phyloP scores from a whole-genome alignment of 2,329 filamentous ascomycete genomes.

The Lasiodiplodia gonubiensis region DNA sequence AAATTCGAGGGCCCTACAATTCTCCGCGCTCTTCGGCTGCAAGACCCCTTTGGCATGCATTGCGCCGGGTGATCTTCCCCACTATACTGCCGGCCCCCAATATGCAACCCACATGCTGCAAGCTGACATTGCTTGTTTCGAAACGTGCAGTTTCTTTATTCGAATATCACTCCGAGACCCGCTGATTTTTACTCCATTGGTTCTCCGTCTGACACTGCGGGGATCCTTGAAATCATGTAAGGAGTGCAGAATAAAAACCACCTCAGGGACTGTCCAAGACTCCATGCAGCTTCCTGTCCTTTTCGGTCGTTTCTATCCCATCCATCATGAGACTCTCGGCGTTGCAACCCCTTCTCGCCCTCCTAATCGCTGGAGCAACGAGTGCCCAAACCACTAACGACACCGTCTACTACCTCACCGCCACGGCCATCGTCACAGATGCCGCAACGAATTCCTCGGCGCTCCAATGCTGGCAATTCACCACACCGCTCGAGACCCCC shows the following conservation, averaged over 20 bases:
- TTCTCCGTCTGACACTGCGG: not conserved
- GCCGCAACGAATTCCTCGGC: constrained; percentile 37
- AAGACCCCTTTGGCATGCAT: too few species aligned
- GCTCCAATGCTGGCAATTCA: constrained; percentile 45
- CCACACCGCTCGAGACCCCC: constrained; percentile 36
- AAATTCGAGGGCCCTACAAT: too few species aligned
- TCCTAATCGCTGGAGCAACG: not conserved
- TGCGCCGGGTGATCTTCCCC: too few species aligned
- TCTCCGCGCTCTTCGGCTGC: too few species aligned
- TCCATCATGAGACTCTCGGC: not conserved
- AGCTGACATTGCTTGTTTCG: too few species aligned
- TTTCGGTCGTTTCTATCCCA: not conserved
- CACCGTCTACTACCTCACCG: constrained; percentile 33
- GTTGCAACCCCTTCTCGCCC: not conserved
- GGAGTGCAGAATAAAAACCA: not conserved
- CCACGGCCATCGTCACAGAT: constrained; percentile 43
- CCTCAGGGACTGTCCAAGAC: not conserved
- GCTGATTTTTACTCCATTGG: not conserved
- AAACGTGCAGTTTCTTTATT: not conserved
- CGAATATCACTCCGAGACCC: too few species aligned
- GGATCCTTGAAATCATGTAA: not conserved
- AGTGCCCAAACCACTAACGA: constrained; percentile 15
- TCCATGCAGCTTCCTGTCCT: not conserved
- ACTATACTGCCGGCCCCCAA: too few species aligned
- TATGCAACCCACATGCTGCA: not conserved